A percentile compares a stretch with the other conserved stretches of the same genome.
Evolutionary conservation across 179 eudicot species (phyloP).

Genomic region (Corrigiola litoralis): DNA sequence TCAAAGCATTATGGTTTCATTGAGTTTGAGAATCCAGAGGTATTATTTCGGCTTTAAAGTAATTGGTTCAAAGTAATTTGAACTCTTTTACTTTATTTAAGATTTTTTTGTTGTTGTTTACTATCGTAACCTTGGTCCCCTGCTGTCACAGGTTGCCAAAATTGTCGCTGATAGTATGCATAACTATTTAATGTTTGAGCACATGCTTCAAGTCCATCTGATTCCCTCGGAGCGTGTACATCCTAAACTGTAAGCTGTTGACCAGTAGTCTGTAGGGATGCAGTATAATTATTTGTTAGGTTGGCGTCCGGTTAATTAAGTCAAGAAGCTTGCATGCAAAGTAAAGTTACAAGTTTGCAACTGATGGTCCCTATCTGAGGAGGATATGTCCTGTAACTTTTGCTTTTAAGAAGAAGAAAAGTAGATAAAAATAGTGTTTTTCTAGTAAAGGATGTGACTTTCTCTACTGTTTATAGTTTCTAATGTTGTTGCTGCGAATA

Average conservation of each 20-base stretch:
- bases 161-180: conserved; percentile 88
- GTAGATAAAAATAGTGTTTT: no score
- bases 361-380: no score
- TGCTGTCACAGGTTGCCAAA: conserved; percentile 45
- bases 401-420: no score
- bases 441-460: no score
- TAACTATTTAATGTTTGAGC: conserved; percentile 70
- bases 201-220: conserved; percentile 59
- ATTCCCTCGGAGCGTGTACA: conserved; percentile 66
- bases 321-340: no score
- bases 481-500: no score
- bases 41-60: conserved; percentile 11
- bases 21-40: conserved; percentile 89
- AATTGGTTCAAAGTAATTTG: background rate
- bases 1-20: conserved; percentile 91
- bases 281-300: background rate
- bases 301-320: background rate
- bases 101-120: background rate
- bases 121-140: background rate
- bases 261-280: background rate
- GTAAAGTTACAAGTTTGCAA: no score
- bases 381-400: no score
- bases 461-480: no score
- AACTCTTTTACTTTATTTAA: background rate
- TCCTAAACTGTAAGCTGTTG: conserved; percentile 59